phyloP scores from a whole-genome alignment of 495 filamentous ascomycete species.

The Penicillium odoratum region DNA sequence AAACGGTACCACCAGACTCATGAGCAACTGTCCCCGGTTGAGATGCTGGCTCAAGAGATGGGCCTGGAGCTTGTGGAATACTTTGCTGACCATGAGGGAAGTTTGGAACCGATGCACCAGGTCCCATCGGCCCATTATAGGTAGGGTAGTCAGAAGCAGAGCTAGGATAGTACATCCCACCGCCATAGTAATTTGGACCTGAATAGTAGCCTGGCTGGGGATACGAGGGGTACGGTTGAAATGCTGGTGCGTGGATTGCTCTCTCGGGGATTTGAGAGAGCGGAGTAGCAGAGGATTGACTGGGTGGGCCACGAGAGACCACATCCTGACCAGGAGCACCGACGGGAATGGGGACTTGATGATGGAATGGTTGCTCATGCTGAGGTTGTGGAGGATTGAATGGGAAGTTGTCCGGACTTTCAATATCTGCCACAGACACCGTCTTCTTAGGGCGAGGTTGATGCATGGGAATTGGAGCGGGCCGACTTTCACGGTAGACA shows the following conservation, averaged over 20 bases:
- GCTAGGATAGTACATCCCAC: conserved; percentile 54
- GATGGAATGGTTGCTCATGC: conserved; percentile 82
- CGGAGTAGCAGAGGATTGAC: conserved; percentile 81
- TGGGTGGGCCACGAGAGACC: conserved; percentile 67
- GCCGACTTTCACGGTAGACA: conserved; percentile 74
- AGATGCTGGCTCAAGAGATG: conserved; percentile 46
- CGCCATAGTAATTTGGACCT: conserved; percentile 55
- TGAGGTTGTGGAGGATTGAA: conserved; percentile 73
- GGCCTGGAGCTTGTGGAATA: conserved; percentile 43
- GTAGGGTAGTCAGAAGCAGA: conserved; percentile 38
- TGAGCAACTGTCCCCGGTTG: conserved; percentile 78
- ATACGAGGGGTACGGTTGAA: conserved; percentile 71
- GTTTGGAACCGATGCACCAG: conserved; percentile 52
- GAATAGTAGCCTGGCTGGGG: conserved; percentile 64
- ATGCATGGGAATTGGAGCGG: conserved; percentile 81
- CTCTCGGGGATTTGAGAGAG: conserved; percentile 93
- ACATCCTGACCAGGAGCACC: conserved; percentile 56
- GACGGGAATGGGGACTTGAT: conserved; percentile 74
- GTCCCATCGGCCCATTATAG: conserved; percentile 50
- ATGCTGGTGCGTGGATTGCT: conserved; percentile 87
- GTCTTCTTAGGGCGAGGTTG: conserved; percentile 94
- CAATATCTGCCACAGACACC: conserved; percentile 92
- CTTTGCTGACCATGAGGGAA: conserved; percentile 52
- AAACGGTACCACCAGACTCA: conserved; percentile 92
- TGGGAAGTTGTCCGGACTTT: conserved; percentile 71